Base-by-base conservation (phyloP, 1,284 basidiomycete species). In the Leccinum laetum region DNA sequence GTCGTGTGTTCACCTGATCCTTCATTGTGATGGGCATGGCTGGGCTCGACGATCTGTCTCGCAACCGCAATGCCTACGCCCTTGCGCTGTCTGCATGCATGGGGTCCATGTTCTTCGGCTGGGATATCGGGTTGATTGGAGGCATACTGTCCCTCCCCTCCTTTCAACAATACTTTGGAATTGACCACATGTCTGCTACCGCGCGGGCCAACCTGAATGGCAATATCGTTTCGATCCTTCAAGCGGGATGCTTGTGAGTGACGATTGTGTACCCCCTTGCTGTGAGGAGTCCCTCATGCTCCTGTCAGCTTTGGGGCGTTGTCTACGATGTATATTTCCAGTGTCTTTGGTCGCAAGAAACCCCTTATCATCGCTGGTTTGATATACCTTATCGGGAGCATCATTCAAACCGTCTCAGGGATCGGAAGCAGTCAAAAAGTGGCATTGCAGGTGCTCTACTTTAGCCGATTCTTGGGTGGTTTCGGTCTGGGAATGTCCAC, bases 201-300 rank as follows among this genome's bases (percentile, higher is more conserved):
- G 75, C 77, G 11, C 72, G 73, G 32, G 82, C 83, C 10, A 71
- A 80, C 63, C 65, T 85, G 24, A 79, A 78, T 57, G 84, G 84
- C 5, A 86, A 88, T 70, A 83, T 89, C 46, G 87, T 88, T 18
- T 79, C 85, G 0, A 79, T 87, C 60, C 74, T 88, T 46, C 87
- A 88, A 65, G 86, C 80, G 5, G 84, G 86, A 10, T 83, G 79
- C 63, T 85, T 88, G 85, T 88, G 79, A 70, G 87, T 81, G 58
- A 62, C 57, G 65, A 67, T 29, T 37, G n/a, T 24, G 5, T 14
- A 13, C 37, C 29, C 11, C 58, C 26, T 52, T 4, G 55, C 29
- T 61, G 37, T 53, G 55, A 18, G 44, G 53, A 8, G 13, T 32
- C 16, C 11, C 46, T 68, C 14, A 70, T 39, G 10, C 61, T 35